phyloP scores from a whole-genome alignment of 148 eudicot genomes.

The Cornus kousa region DNA sequence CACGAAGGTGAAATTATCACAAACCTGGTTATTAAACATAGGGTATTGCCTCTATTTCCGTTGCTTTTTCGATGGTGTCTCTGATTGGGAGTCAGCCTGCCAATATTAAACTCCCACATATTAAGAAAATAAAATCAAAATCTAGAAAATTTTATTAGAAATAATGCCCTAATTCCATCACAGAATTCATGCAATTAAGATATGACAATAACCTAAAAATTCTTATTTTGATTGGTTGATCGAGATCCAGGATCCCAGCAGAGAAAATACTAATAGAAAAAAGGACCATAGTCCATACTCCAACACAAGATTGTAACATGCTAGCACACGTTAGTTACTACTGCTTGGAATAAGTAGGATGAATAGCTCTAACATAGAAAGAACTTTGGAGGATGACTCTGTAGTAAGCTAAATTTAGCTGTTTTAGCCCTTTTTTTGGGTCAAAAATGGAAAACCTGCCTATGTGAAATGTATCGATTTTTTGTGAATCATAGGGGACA shows the following conservation, averaged over 20 bases:
- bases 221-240: background rate
- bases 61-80: constrained; percentile 51
- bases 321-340: no score
- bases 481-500: no score
- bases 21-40: constrained; percentile 19
- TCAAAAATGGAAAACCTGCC: no score
- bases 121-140: background rate
- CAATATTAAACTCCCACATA: constrained; percentile 8
- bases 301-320: no score
- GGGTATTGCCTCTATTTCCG: constrained; percentile 38
- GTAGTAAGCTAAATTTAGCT: no score
- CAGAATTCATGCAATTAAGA: background rate
- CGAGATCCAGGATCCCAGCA: background rate
- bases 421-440: no score
- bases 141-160: background rate
- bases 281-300: no score
- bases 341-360: no score
- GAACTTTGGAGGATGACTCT: no score
- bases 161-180: background rate
- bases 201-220: background rate
- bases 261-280: no score
- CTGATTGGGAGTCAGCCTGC: constrained; percentile 56
- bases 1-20: background rate
- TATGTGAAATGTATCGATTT: no score
- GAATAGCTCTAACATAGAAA: no score